Base-by-base conservation (phyloP, 2,329 filamentous ascomycete genomes). In the Fusarium falciforme region DNA sequence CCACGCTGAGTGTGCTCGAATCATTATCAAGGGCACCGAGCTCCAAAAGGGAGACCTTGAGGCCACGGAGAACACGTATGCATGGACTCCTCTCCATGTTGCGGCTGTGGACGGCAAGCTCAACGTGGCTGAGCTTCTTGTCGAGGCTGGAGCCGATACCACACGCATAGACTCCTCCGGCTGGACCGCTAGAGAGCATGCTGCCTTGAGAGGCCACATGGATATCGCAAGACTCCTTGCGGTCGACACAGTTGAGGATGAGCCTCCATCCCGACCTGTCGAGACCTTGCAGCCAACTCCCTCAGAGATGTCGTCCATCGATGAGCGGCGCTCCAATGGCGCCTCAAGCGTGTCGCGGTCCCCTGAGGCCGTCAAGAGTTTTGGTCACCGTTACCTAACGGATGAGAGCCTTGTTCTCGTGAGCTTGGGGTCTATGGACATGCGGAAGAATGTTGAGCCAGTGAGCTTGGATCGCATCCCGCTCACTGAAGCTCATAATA, bases 71-170 rank as follows among this genome's bases (percentile, higher is more conserved):
- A 93, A 93, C 63, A 93, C 93, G 0, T 98, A 97, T 79, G 91
- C 93, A 4, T 99, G 96, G 96, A 98, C 96, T 1, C 94, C 96
- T n/a, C 86, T 99, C 14, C 96, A 98, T 79, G 93, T 98, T 73
- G 94, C 96, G 11, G 94, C 93, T 63, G 96, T 98, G 3, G 95
- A 99, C 79, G 96, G 96, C 0, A 93, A 95, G 73, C 82, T 94
- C 12, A 84, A 88, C 0, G 90, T 98, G 44, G 93, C 93, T 1
- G 89, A 95, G 78, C 86, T 96, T 27, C 87, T 99, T 6, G 89
- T 97, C 44, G 89, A 92, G 58, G 92, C 93, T 25, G 94, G 94
- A 2, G 94, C 94, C 0, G 90, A 97, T 68, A 84, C 94, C 4
- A 91, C 92, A 66, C 91, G 89, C 67, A 85, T 88, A 7, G 96